A percentile compares a stretch with the other conserved stretches of the same genome.
Evolutionary conservation across 2,329 filamentous ascomycete species (phyloP).

Genomic region (Pyrenophora graminea): DNA sequence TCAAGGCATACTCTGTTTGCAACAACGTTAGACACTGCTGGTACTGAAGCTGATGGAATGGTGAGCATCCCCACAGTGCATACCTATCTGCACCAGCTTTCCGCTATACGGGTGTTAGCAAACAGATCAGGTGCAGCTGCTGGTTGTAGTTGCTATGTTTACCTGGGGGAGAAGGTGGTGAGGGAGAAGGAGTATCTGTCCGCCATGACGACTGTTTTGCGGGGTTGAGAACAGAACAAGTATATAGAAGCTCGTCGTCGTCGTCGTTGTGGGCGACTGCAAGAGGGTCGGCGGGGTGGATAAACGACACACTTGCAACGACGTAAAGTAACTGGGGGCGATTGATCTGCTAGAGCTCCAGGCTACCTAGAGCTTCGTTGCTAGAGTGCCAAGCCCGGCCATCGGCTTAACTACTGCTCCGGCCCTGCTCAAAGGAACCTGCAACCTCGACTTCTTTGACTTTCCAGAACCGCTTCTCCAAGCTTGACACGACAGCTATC

Average conservation of each 20-base stretch:
- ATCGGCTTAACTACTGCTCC: slow-evolving; percentile 18
- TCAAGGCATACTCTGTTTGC: slow-evolving; percentile 89
- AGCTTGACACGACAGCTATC: slow-evolving; percentile 16
- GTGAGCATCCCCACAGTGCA: slow-evolving; percentile 18
- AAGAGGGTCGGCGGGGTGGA: slow-evolving; percentile 16
- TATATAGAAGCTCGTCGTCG: slow-evolving; percentile 4
- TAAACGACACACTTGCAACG: slow-evolving; percentile 7
- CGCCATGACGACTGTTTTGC: slow-evolving; percentile 67
- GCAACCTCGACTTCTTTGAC: slow-evolving; percentile 16
- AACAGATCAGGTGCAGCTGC: slow-evolving; percentile 31
- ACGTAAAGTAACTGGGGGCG: slow-evolving; percentile 23
- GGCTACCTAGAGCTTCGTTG: slow-evolving; percentile 34
- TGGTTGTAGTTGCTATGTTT: slow-evolving; percentile 47
- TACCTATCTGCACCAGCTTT: slow-evolving; percentile 98
- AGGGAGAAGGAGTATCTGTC: slow-evolving; percentile 99
- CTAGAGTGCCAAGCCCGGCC: slow-evolving; percentile 23
- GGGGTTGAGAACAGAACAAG: neutral
- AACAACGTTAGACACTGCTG: slow-evolving; percentile 20
- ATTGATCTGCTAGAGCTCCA: slow-evolving; percentile 36
- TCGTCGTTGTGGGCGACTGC: neutral
- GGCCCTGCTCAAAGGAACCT: slow-evolving; percentile 7
- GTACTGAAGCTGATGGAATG: neutral
- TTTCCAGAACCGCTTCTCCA: slow-evolving; percentile 23
- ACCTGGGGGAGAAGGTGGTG: slow-evolving; percentile 99
- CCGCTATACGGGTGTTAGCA: slow-evolving; percentile 68